These are phyloP conservation scores for Paramyrothecium roridum DNA, from an alignment of 2,329 filamentous ascomycete genomes.

Conservation along the genomic window DNA sequence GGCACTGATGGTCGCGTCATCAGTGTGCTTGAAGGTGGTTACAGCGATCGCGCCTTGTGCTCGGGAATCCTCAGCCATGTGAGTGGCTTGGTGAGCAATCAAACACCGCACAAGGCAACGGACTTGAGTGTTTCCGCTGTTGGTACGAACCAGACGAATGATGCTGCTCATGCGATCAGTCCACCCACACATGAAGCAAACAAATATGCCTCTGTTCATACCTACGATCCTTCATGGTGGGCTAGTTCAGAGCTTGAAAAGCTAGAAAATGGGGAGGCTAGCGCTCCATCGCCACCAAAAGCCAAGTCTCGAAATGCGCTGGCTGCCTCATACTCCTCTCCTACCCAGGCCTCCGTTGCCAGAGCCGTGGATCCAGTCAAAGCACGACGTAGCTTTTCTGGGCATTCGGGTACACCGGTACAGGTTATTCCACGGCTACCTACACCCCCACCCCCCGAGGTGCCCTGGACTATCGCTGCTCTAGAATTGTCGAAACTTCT, in stretches of 20 bases:
- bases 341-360: conserved; percentile 82
- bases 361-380: conserved; percentile 70
- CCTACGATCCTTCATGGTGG: conserved; percentile 74
- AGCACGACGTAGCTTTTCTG: conserved; percentile 61
- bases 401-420: conserved; percentile 37
- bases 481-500: conserved; percentile 80
- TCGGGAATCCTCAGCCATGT: conserved; percentile 90
- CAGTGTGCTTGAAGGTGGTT: conserved; percentile 93
- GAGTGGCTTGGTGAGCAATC: conserved; percentile 69
- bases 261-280: conserved; percentile 59
- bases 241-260: conserved; percentile 60
- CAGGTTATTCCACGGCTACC: conserved; percentile 29
- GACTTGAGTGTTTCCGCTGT: conserved; percentile 44
- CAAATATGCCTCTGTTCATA: conserved; percentile 26
- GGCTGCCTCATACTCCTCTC: conserved; percentile 75
- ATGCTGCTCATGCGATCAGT: conserved; percentile 30
- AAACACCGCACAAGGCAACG: conserved; percentile 32
- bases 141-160: conserved; percentile 56
- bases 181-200: conserved; percentile 6
- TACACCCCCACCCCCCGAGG: conserved; percentile 72
- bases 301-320: conserved; percentile 51
- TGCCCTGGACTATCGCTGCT: conserved; percentile 82
- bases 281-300: conserved; percentile 45
- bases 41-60: conserved; percentile 85
- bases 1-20: conserved; percentile 81